Evolutionary conservation across 257 asterid species (phyloP), one percentile per base, ranked within the genome.

Genomic region (Jacaranda copaia): DNA sequence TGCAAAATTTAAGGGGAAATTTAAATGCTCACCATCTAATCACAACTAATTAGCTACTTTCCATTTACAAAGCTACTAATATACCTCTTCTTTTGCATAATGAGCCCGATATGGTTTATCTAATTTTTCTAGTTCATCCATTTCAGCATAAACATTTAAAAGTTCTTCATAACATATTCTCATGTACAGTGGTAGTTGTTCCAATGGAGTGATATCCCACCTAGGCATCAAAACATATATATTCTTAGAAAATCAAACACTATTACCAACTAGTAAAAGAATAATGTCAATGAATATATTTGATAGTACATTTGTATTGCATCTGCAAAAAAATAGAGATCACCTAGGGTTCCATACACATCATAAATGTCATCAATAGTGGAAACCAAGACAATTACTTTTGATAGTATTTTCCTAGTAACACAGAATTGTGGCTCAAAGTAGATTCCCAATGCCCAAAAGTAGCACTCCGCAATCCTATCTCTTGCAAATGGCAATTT

Each of bases 131-230:
- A 15, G 8, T 55, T 55, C 25, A n/a, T 55, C 32, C 60, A 55
- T 15, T 49, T 9, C 55, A 4, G 15, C 15, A 49, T 49, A 9
- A 8, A 49, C 15, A 49, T 49, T 40, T n/a, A 81, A 48, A 8
- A 86, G 53, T 5, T 55, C 68, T 9, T 0, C 8, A 19, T 74
- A 82, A 49, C 1, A 57, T 6, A 58, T 8, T 45, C 64, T 70
- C 85, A 72, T 70, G 58, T 79, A 84, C 0, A 48, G 1, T 5
- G 88, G 84, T 18, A 86, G 25, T 3, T 77, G 10, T 39, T 60
- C 58, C 20, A 60, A 0, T 16, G 66, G 82, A 11, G 43, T 19
- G 0, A 62, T n/a, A 38, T 81, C 60, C 86, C 82, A 81, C 20
- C 90, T 84, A 5, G 1, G 0, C 18, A 53, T 0, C 45, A 40